Base-by-base conservation (phyloP, 805 yeast species). In the Candida sithepensis region DNA sequence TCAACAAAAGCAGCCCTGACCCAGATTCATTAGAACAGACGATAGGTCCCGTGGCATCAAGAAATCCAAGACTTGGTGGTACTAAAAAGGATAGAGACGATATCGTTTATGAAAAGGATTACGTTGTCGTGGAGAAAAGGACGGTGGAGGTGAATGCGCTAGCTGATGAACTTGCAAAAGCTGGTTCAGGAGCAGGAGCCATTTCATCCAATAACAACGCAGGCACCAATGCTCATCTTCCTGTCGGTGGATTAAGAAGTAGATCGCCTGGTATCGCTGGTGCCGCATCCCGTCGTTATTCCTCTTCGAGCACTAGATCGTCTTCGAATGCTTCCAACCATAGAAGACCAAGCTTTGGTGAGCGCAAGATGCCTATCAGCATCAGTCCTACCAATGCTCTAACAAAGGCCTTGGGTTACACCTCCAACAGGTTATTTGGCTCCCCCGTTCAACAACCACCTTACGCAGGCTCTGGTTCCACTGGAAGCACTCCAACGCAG, bases 81-180 rank as follows among this genome's bases (percentile, higher is more conserved):
- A 9, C 39, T 19, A 48, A 51, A 39, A 49, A 43, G 22, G 46
- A 47, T 16, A 54, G 52, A 38, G 58, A 54, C 20, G 86, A 82
- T 45, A 60, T 76, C 20, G 73, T 77, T 22, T 69, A 82, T 47
- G 96, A 89, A 57, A 83, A 81, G 54, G 97, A 90, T 59, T 92
- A 92, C 58, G 98, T 92, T 30, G 96, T 92, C 36, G 91, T 92
- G 24, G 98, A 92, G 64, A 94, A 92, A 64, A 78, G 96, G 43
- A 88, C 94, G 0, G 97, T 92, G 3, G 98, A 94, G 63, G 96
- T 92, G 8, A 92, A 92, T 69, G 92, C 96, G 2, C 73, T 94
- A 48, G 99, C 99, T 2, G 98, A 92, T 65, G 97, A 91, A 63
- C 70, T 92, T 44, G 83, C 83, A 2, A 83, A 82, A 30, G 63